Percentiles rank a stretch among this genome's conserved stretches.
Evolutionary conservation across 495 filamentous ascomycete species (phyloP).

Genomic region (Letharia columbiana): DNA sequence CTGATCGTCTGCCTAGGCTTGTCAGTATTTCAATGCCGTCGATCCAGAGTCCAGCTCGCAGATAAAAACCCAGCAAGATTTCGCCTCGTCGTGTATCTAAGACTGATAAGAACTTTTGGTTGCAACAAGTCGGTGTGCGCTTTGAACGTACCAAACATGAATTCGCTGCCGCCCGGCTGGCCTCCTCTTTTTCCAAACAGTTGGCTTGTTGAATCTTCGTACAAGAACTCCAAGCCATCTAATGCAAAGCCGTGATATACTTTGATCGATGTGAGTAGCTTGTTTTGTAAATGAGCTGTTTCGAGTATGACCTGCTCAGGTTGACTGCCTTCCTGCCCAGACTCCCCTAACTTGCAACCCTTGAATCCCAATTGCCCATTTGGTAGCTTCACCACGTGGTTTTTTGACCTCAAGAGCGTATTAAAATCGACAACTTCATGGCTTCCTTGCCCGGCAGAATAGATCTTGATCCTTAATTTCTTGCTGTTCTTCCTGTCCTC

Average conservation of each 20-base stretch:
- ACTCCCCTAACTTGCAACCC: slow-evolving; percentile 67
- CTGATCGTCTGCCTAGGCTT: slow-evolving; percentile 74
- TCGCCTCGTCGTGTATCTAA: slow-evolving; percentile 80
- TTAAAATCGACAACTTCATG: slow-evolving; percentile 66
- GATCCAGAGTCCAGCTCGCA: slow-evolving; percentile 76
- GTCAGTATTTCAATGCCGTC: slow-evolving; percentile 89
- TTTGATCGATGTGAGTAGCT: slow-evolving; percentile 64
- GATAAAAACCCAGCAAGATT: slow-evolving; percentile 75
- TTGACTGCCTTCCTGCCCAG: slow-evolving; percentile 60
- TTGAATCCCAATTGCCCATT: slow-evolving; percentile 65
- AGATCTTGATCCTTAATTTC: slow-evolving; percentile 59
- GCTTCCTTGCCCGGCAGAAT: slow-evolving; percentile 64
- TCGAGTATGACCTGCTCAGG: slow-evolving; percentile 68
- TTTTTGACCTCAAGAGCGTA: slow-evolving; percentile 55
- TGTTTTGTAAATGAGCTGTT: slow-evolving; percentile 56
- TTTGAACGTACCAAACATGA: slow-evolving; percentile 56
- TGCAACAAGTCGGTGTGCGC: not conserved
- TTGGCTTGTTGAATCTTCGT: slow-evolving; percentile 80
- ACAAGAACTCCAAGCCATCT: slow-evolving; percentile 86
- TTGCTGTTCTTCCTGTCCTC: slow-evolving; percentile 58
- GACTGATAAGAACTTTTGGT: slow-evolving; percentile 17
- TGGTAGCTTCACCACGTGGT: slow-evolving; percentile 62
- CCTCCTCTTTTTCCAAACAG: slow-evolving; percentile 82
- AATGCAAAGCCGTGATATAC: slow-evolving; percentile 72
- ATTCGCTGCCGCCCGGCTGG: slow-evolving; percentile 64